phyloP scores from a whole-genome alignment of 805 yeast genomes.

The Ogataea henricii region DNA sequence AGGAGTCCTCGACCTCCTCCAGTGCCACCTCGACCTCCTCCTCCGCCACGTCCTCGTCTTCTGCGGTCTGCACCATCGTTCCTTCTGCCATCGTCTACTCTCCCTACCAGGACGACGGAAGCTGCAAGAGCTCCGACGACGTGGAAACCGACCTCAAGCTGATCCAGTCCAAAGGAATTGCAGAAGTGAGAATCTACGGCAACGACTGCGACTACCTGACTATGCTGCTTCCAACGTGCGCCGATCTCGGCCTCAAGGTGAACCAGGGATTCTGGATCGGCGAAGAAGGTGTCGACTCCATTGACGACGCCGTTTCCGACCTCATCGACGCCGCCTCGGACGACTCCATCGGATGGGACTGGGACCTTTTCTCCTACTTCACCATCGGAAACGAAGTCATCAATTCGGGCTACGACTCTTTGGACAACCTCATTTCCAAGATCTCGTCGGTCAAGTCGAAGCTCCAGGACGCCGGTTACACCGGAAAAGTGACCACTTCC shows the following conservation, averaged over 20 bases:
- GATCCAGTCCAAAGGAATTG: slow-evolving; percentile 63
- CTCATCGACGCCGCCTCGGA: slow-evolving; percentile 14
- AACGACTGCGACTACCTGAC: slow-evolving; percentile 77
- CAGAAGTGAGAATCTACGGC: slow-evolving; percentile 75
- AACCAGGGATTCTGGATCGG: slow-evolving; percentile 89
- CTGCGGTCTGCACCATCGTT: slow-evolving; percentile 30
- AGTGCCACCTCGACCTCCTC: slow-evolving; percentile 34
- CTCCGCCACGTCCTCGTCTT: slow-evolving; percentile 34
- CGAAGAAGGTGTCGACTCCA: slow-evolving; percentile 63
- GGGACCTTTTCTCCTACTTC: slow-evolving; percentile 75
- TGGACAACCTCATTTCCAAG: slow-evolving; percentile 61
- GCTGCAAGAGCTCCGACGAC: slow-evolving; percentile 61
- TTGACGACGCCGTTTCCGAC: slow-evolving; percentile 58
- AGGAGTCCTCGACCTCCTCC: slow-evolving; percentile 31
- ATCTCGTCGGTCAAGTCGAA: slow-evolving; percentile 61
- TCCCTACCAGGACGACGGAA: slow-evolving; percentile 70
- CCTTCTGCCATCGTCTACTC: slow-evolving; percentile 72
- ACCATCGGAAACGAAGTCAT: slow-evolving; percentile 92
- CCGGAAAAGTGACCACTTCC: slow-evolving; percentile 76
- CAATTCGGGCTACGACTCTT: slow-evolving; percentile 60
- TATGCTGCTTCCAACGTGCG: slow-evolving; percentile 64
- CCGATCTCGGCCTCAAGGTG: slow-evolving; percentile 61
- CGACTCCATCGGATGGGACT: slow-evolving; percentile 47
- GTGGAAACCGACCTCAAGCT: slow-evolving; percentile 60
- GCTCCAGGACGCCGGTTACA: slow-evolving; percentile 69